Evolutionary conservation across 768 basidiomycete species (phyloP), one percentile per base, ranked within the genome.

Genomic region (Imleria badia): DNA sequence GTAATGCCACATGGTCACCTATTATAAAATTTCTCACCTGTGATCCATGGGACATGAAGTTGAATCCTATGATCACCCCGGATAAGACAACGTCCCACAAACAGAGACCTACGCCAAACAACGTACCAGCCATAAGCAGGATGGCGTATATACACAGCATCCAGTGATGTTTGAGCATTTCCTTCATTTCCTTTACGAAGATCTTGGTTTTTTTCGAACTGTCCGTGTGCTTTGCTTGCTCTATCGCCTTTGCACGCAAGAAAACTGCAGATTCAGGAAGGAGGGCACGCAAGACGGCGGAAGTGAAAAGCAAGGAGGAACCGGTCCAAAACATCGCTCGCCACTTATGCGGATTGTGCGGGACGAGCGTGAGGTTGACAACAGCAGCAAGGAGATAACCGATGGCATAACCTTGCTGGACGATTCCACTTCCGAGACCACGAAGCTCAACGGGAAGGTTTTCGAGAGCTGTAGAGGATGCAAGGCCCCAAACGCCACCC

Each of bases 331-430:
- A 96, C 41, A 97, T 75, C 8, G 79, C 73, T 45, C 93, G 78
- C 94, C 94, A 96, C 45, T 72, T 71, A 43, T 73, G 48, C 5
- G 51, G 44, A 13, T 22, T 64, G 30, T 66, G 46, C 2, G 73
- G 69, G 31, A 74, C 87, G 38, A 89, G 73, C 9, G 72, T 79
- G 35, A 95, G 76, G 65, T 93, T 93, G 76, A 94, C 81, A 49
- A 89, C 80, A 3, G 94, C 93, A 0, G 92, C 89, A 51, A 96
- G 58, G 19, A 97, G 83, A 66, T 87, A 95, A 4, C 95, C 94
- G 10, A 86, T 78, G 0, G 92, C 90, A 63, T 96, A 96, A n/a
- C 93, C 95, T 68, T 95, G 86, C 61, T 98, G 95, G 13, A 98
- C 69, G 50, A 97, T 76, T 12, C 96, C 95, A 33, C 84, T 87